A percentile compares a stretch with the other conserved stretches of the same genome.
Evolutionary conservation across 345 rosid genomes (phyloP).

Genomic region (Combretum micranthum): DNA sequence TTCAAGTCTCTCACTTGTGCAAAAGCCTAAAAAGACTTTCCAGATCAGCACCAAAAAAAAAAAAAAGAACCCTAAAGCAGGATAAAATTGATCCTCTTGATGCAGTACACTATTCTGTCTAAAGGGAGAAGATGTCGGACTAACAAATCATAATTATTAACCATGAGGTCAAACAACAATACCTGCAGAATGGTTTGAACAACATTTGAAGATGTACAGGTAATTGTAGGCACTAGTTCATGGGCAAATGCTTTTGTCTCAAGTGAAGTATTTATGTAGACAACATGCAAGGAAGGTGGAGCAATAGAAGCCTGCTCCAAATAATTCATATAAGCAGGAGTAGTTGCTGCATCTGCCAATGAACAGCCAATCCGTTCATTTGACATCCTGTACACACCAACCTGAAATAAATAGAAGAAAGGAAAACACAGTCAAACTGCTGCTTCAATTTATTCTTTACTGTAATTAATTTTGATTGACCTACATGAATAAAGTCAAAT

Average conservation of each 20-base stretch:
- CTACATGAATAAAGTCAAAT: no score
- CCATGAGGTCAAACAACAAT: constrained; percentile 9
- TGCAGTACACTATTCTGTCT: no score
- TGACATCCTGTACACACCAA: constrained; percentile 93
- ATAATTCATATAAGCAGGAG: constrained; percentile 76
- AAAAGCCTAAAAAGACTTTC: constrained; percentile 49
- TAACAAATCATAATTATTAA: no score
- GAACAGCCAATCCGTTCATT: constrained; percentile 89
- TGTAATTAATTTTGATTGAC: no score
- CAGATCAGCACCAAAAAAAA: no score
- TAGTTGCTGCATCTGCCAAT: constrained; percentile 90
- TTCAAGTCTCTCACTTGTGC: constrained; percentile 70
- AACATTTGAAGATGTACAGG: constrained; percentile 95
- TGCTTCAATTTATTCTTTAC: no score
- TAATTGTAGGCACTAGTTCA: constrained; percentile 94
- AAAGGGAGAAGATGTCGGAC: no score
- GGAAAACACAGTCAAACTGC: constrained; percentile 3
- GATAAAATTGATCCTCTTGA: no score
- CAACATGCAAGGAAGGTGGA: constrained; percentile 72
- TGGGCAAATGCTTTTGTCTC: constrained; percentile 96
- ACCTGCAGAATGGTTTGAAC: constrained; percentile 95
- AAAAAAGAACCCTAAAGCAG: no score
- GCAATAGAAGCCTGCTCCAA: constrained; percentile 60
- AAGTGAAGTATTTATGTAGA: constrained; percentile 88
- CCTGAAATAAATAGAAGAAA: constrained; percentile 32